A percentile compares a stretch with the other conserved stretches of the same genome.
Conservation (phyloP, 2,329 filamentous ascomycete genomes). For the Cucurbitaria berberidis region DNA sequence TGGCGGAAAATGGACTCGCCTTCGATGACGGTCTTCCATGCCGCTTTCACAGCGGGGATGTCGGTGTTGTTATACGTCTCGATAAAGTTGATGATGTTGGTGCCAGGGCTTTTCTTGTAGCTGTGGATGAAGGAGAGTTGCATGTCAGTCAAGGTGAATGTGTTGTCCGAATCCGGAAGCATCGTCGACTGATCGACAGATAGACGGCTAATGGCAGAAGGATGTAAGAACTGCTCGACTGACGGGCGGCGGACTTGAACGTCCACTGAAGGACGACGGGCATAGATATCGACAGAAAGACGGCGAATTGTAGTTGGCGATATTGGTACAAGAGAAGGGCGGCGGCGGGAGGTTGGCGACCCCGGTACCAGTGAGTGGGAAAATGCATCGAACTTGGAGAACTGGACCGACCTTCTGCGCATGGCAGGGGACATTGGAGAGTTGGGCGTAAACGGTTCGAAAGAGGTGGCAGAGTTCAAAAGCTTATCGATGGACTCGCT, state of each 20-base stretch:
- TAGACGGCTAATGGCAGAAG: not conserved
- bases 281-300: not conserved
- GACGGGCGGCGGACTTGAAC: slow-evolving; percentile 3
- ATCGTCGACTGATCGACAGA: not conserved
- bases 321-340: slow-evolving; percentile 1
- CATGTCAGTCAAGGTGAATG: slow-evolving; percentile 1
- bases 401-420: slow-evolving; percentile 1
- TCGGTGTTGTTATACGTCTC: slow-evolving; percentile 17
- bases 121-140: slow-evolving; percentile 33
- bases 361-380: not conserved
- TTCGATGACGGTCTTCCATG: slow-evolving; percentile 32
- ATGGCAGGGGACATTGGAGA: slow-evolving; percentile 2
- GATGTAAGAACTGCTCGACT: slow-evolving; percentile 2
- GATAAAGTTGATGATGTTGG: slow-evolving; percentile 29
- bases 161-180: not conserved
- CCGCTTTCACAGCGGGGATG: slow-evolving; percentile 24
- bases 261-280: slow-evolving; percentile 3
- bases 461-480: not conserved
- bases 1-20: slow-evolving; percentile 35
- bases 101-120: slow-evolving; percentile 15
- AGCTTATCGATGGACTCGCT: slow-evolving; percentile 1
- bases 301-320: slow-evolving; percentile 4
- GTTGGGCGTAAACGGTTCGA: not conserved
- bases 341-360: not conserved
- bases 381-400: slow-evolving; percentile 4